Base-by-base conservation (phyloP, 2,329 filamentous ascomycete species). In the Aspergillus fischeri region DNA sequence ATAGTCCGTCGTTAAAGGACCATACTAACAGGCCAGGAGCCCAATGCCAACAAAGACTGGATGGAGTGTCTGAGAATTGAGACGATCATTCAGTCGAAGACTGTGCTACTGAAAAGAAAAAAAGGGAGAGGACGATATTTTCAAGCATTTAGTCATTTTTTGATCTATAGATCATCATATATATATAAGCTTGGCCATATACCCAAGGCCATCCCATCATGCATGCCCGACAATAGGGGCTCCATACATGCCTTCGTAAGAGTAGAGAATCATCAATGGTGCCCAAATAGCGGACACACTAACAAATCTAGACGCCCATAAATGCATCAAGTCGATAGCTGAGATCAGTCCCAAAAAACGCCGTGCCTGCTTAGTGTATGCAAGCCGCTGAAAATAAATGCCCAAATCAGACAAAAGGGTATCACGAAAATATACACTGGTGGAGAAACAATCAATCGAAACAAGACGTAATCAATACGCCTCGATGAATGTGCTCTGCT, bases 401-500 rank as follows among this genome's bases (percentile, higher is more conserved):
- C 5, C 20, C 21, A 4, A 41, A 24, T 25, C 27, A 17, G 25
- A 20, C 27, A 48, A 54, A 41, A 41, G 27, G 49, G 27, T 51
- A 28, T 29, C 27, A 20, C 49, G n/a, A 51, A n/a, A 11, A 28
- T 20, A 9, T 32, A 24, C 49, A 29, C 21, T 35, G 27, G 49
- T 2, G 49, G n/a, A 51, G 21, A 38, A 52, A 51, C 44, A 44
- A 52, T 47, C 28, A 53, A 50, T 35, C 20, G 51, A 32, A 56
- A 53, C 56, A 50, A 56, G 27, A 60, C 56, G 56, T 49, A 53
- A 54, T 70, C 62, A 83, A 63, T 77, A 83, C 51, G 80, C 79
- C 64, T 78, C 76, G 67, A 82, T 79, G 61, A 81, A 73, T 49
- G 75, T 70, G 59, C 73, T 72, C 62, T 72, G 70, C 64, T 76